Base-by-base conservation (phyloP, 2,329 filamentous ascomycete genomes). In the Fusarium caatingaense region DNA sequence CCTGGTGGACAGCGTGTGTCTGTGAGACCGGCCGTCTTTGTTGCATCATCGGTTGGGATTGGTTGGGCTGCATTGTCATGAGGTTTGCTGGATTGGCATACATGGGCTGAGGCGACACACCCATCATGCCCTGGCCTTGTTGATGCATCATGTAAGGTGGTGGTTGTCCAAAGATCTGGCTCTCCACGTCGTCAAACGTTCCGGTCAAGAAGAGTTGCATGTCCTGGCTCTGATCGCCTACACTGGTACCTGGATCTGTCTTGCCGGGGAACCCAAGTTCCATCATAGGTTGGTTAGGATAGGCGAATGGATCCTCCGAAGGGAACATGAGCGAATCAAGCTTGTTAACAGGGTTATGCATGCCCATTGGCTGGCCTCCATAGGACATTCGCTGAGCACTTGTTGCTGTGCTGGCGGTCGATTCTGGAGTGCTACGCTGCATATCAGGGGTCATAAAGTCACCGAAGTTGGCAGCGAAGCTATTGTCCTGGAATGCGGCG, bases 261-360 rank as follows among this genome's bases (percentile, higher is more conserved):
- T 78, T 79, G 28, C 75, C 71, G 27, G 80, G 79, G 71, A 78
- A 82, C 12, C 84, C 84, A 42, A 87, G 82, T 71, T 88, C 84
- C 82, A 91, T 89, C 82, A 91, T 88, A 1, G 91, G 89, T 69
- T 93, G 91, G 74, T 91, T 93, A 0, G 92, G 92, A 74, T 95
- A 96, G 0, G 90, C 91, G 68, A 95, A 91, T 0, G 92, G 92
- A 73, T 95, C 92, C 34, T 88, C 86, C 0, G 91, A 91, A 2
- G 92, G 90, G 74, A 95, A 95, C 91, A 95, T 94, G 81, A 94
- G 88, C 6, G 90, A 88, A 62, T 91, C 91, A 9, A 94, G 85
- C 76, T 93, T 92, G 69, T 91, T 87, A 18, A 94, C 82, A 7
- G 82, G 81, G 72, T 83, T 87, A 48, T 80, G 62, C 65, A 75